Evolutionary conservation across 768 basidiomycete genomes (phyloP).

Genomic region (Phylloporus arenicola): DNA sequence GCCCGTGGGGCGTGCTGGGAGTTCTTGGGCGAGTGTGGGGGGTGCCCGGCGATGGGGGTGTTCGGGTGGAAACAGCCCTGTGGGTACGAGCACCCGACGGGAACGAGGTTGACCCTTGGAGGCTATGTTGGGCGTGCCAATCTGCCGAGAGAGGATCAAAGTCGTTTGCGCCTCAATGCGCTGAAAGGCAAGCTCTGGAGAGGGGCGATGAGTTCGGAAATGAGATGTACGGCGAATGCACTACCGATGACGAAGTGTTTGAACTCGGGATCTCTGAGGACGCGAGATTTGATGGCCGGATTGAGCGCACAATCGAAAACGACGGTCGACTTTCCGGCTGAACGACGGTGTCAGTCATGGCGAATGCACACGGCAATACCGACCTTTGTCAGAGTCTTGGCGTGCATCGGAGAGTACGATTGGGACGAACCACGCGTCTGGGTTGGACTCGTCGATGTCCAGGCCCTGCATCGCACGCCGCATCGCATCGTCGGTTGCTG

Average conservation of each 20-base stretch:
- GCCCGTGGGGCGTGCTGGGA: conserved; percentile 42
- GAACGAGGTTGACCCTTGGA: conserved; percentile 66
- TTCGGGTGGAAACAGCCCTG: conserved; percentile 32
- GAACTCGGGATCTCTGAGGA: conserved; percentile 57
- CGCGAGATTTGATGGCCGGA: conserved; percentile 51
- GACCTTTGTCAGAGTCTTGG: conserved; percentile 67
- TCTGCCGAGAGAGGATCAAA: conserved; percentile 59
- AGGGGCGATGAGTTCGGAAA: conserved; percentile 11
- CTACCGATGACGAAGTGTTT: conserved; percentile 65
- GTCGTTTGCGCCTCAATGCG: conserved; percentile 58
- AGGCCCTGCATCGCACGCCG: conserved; percentile 53
- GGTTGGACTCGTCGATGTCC: conserved; percentile 35
- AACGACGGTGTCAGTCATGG: conserved; percentile 3
- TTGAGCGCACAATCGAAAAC: conserved; percentile 75
- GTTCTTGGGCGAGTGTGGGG: conserved; percentile 21
- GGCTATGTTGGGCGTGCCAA: conserved; percentile 70
- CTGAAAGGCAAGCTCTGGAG: conserved; percentile 60
- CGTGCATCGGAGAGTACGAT: conserved; percentile 63
- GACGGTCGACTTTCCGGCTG: conserved; percentile 64
- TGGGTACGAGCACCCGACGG: conserved; percentile 54
- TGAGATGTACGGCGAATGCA: background rate
- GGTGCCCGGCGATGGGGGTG: conserved; percentile 15
- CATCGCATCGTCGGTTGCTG: conserved; percentile 52
- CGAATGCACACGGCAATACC: conserved; percentile 13
- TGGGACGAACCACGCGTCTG: conserved; percentile 59